Conservation (phyloP, 2,329 filamentous ascomycete species). For the Calonectria leucothoes region DNA sequence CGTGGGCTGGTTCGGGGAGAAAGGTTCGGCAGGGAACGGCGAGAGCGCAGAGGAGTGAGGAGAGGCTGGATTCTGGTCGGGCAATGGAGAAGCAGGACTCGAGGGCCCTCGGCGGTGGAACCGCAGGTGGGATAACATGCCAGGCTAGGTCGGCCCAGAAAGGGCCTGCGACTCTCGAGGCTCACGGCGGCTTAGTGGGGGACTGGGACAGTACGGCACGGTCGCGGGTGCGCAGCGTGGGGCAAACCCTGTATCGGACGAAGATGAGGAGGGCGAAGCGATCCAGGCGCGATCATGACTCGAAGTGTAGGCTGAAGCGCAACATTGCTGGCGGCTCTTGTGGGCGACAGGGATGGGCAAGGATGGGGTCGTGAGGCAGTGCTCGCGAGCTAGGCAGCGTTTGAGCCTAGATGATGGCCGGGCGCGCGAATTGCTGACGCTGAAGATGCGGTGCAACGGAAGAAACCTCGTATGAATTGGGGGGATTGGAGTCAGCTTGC, state of each 20-base stretch:
- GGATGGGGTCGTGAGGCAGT: slow-evolving; percentile 20
- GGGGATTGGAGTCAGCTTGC: not conserved
- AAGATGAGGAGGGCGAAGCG: slow-evolving; percentile 33
- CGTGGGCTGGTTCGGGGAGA: slow-evolving; percentile 50
- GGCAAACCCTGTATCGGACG: slow-evolving; percentile 33
- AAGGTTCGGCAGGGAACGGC: slow-evolving; percentile 54
- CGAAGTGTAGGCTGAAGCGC: slow-evolving; percentile 37
- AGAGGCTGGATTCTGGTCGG: slow-evolving; percentile 59
- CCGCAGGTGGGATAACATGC: slow-evolving; percentile 66
- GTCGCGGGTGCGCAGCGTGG: slow-evolving; percentile 29
- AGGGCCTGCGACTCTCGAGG: slow-evolving; percentile 28
- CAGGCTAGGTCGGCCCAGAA: slow-evolving; percentile 33
- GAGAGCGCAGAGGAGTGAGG: slow-evolving; percentile 53
- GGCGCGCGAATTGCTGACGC: slow-evolving; percentile 19
- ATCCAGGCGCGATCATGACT: slow-evolving; percentile 43
- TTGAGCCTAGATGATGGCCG: not conserved
- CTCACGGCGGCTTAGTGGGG: slow-evolving; percentile 33
- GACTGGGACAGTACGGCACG: slow-evolving; percentile 22
- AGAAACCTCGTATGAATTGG: not conserved
- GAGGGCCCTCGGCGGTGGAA: slow-evolving; percentile 69
- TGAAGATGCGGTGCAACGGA: not conserved
- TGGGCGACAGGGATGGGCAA: slow-evolving; percentile 14
- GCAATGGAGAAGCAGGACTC: slow-evolving; percentile 64
- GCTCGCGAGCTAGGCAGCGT: slow-evolving; percentile 2
- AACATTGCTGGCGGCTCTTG: slow-evolving; percentile 33